phyloP scores from a whole-genome alignment of 495 filamentous ascomycete genomes.

The Pyrenula aspistea region DNA sequence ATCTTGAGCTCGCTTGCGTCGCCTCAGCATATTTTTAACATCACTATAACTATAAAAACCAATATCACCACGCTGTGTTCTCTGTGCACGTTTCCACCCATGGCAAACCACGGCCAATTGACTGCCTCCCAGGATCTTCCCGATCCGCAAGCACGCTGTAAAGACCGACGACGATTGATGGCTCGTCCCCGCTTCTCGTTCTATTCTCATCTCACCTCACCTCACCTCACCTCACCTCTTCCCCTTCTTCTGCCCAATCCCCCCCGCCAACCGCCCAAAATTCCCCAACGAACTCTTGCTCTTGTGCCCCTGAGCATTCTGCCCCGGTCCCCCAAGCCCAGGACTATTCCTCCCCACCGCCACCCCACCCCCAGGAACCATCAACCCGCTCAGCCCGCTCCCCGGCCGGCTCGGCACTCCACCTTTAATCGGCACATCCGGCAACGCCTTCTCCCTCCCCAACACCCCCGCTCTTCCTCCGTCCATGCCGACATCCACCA shows the following conservation, averaged over 20 bases:
- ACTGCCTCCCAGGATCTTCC: too few relatives aligned
- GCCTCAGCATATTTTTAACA: too few relatives aligned
- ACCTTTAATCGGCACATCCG: constrained; percentile 22
- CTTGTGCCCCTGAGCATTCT: constrained; percentile 28
- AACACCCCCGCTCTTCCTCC: constrained; percentile 12
- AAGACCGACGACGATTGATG: too few relatives aligned
- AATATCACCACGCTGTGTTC: too few relatives aligned
- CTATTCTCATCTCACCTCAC: too few relatives aligned
- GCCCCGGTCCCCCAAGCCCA: constrained; percentile 1
- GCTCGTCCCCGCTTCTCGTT: too few relatives aligned
- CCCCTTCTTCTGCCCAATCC: constrained; percentile 47
- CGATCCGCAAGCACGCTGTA: too few relatives aligned
- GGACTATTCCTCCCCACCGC: constrained; percentile 3
- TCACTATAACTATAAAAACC: too few relatives aligned
- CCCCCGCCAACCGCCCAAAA: constrained; percentile 50
- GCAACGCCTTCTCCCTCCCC: constrained; percentile 29
- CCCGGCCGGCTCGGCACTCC: constrained; percentile 11
- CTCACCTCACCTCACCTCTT: constrained; percentile 30
- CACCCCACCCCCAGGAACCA: constrained; percentile 20
- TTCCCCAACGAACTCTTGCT: constrained; percentile 55
- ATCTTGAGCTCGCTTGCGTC: too few relatives aligned
- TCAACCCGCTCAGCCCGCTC: constrained; percentile 27
- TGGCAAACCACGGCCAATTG: too few relatives aligned
- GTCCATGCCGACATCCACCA: constrained; percentile 7
- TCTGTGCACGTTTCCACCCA: too few relatives aligned